A percentile compares a stretch with the other conserved stretches of the same genome.
Conservation (phyloP, 495 filamentous ascomycete genomes). For the Astrocystis sublimbata region DNA sequence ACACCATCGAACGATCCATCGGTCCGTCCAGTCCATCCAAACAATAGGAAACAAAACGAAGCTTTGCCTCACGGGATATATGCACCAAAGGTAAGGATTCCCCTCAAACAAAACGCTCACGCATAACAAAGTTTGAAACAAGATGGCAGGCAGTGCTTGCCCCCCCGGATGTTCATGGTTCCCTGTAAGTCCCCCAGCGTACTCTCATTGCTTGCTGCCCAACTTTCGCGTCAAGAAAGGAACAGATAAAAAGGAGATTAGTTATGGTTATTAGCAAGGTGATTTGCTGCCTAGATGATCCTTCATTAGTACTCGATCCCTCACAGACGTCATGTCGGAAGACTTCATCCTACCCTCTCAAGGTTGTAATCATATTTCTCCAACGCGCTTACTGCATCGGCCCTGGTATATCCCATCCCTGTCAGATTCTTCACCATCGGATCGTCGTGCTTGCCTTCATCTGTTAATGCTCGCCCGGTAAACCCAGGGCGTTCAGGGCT, state of each 20-base stretch:
- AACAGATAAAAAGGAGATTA: no score
- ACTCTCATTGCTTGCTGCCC: slow-evolving; percentile 17
- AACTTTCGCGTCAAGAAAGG: slow-evolving; percentile 28
- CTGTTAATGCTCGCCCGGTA: slow-evolving; percentile 65
- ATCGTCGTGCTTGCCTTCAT: slow-evolving; percentile 80
- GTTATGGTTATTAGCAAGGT: slow-evolving; percentile 49
- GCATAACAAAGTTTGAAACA: slow-evolving; percentile 1
- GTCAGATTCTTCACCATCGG: slow-evolving; percentile 88
- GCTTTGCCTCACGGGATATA: slow-evolving; percentile 5
- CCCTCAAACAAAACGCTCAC: neutral
- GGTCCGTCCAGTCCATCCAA: no score
- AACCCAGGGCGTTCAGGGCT: slow-evolving; percentile 38
- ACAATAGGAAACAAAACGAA: slow-evolving; percentile 5
- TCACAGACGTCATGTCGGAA: slow-evolving; percentile 9
- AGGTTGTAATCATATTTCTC: slow-evolving; percentile 96
- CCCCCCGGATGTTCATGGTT: neutral
- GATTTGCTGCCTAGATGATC: slow-evolving; percentile 47
- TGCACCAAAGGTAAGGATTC: neutral
- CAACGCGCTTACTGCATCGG: slow-evolving; percentile 76
- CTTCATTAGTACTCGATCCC: slow-evolving; percentile 30
- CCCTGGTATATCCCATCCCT: slow-evolving; percentile 83
- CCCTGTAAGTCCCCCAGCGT: neutral
- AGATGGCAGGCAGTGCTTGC: neutral
- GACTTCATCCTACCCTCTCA: slow-evolving; percentile 71
- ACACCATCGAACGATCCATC: slow-evolving; percentile 1